These are phyloP conservation scores for Pythium monospermum DNA, from an alignment of 352 stramenopile species.

Conservation along the genomic window DNA sequence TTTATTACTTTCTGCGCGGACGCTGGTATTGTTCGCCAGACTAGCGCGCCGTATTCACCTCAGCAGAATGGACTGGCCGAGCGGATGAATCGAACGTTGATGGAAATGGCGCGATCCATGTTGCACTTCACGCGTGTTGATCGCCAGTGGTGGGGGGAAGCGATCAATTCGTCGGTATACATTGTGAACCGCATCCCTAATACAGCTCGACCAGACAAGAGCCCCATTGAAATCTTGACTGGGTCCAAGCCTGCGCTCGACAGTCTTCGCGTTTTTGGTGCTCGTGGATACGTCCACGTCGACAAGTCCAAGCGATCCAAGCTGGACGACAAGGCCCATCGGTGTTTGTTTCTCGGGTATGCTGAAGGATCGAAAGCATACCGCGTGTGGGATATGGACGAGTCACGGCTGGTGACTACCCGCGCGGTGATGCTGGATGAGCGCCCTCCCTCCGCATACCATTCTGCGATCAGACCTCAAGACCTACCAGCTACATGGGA, in stretches of 20 bases:
- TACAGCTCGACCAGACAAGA: not conserved
- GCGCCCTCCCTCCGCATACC: too few species aligned
- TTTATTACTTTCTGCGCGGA: not conserved
- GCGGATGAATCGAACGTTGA: conserved; percentile 8
- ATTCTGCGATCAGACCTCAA: too few species aligned
- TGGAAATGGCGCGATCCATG: not conserved
- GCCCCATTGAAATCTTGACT: not conserved
- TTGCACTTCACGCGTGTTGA: conserved; percentile 1
- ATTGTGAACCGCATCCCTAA: conserved; percentile 12
- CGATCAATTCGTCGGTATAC: conserved; percentile 13
- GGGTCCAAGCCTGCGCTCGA: not conserved
- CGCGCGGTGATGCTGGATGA: not conserved
- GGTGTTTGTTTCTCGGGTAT: conserved; percentile 7
- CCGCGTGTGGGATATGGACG: not conserved
- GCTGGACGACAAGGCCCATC: conserved; percentile 6
- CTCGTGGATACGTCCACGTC: conserved; percentile 8
- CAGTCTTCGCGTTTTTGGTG: conserved; percentile 13
- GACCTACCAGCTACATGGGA: too few species aligned
- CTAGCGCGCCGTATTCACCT: conserved; percentile 1
- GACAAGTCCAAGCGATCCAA: conserved; percentile 8
- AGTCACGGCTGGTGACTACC: not conserved
- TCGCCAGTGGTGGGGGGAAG: conserved; percentile 13
- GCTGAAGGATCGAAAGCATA: conserved; percentile 3
- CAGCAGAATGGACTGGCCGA: conserved; percentile 12
- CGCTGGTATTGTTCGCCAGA: conserved; percentile 7